Conservation (phyloP, 2,329 filamentous ascomycete genomes). For the Scytalidium sp. region DNA sequence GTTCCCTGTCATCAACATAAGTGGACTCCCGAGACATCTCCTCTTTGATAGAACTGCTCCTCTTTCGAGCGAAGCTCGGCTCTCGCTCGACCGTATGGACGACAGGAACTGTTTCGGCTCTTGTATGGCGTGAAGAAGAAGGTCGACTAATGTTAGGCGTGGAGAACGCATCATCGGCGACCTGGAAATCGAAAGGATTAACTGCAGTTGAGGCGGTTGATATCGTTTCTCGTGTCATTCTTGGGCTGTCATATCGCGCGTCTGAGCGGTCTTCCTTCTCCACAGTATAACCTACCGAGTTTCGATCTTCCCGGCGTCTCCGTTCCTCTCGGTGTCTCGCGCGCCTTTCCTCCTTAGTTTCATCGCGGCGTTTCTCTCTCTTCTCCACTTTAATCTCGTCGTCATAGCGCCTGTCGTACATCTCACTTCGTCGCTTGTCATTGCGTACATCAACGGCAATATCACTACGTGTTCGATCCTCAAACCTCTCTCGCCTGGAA, state of each 20-base stretch:
- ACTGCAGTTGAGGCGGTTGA: slow-evolving; percentile 28
- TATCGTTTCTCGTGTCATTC: slow-evolving; percentile 26
- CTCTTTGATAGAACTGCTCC: slow-evolving; percentile 22
- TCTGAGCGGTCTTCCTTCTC: slow-evolving; percentile 11
- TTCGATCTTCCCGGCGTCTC: not conserved
- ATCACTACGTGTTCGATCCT: slow-evolving; percentile 16
- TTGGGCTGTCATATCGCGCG: slow-evolving; percentile 7
- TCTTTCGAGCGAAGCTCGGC: slow-evolving; percentile 34
- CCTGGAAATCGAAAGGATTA: slow-evolving; percentile 59
- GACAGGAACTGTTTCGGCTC: slow-evolving; percentile 31
- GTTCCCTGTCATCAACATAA: not conserved
- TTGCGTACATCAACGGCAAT: slow-evolving; percentile 13
- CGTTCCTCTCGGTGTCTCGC: slow-evolving; percentile 14
- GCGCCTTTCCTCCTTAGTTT: slow-evolving; percentile 9
- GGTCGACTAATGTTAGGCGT: slow-evolving; percentile 39
- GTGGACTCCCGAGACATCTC: not conserved
- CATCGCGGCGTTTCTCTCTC: slow-evolving; percentile 24
- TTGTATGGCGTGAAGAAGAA: slow-evolving; percentile 13
- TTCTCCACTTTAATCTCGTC: slow-evolving; percentile 25
- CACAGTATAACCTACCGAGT: slow-evolving; percentile 1
- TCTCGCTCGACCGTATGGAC: slow-evolving; percentile 53
- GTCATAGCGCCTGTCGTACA: slow-evolving; percentile 24
- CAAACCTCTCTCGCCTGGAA: slow-evolving; percentile 16
- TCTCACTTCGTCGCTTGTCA: slow-evolving; percentile 18
- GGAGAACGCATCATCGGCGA: slow-evolving; percentile 48